These are phyloP conservation scores for Starmerella gropengiesseri DNA, from an alignment of 805 yeast genomes.

Conservation along the genomic window DNA sequence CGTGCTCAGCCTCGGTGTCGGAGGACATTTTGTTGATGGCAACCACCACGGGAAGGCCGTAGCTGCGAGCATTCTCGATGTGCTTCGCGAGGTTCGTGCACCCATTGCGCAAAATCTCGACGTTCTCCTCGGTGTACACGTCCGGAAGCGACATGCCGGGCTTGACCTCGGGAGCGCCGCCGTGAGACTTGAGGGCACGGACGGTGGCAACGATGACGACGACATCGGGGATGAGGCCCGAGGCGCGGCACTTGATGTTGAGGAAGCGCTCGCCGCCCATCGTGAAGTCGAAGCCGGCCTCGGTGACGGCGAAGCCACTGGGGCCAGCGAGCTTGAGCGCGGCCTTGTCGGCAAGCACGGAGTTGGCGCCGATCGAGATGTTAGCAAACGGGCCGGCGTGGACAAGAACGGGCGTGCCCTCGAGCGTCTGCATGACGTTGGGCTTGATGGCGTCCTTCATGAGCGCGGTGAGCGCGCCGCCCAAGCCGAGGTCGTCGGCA, in stretches of 20 bases:
- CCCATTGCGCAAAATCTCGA: constrained; percentile 66
- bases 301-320: constrained; percentile 85
- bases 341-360: constrained; percentile 84
- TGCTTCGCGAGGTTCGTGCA: constrained; percentile 85
- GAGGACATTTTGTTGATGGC: constrained; percentile 83
- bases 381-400: constrained; percentile 99
- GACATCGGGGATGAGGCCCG: constrained; percentile 78
- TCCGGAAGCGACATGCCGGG: constrained; percentile 82
- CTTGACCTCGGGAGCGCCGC: constrained; percentile 94
- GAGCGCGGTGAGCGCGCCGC: constrained; percentile 90
- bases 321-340: constrained; percentile 83
- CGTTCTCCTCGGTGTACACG: constrained; percentile 71
- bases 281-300: constrained; percentile 97
- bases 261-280: constrained; percentile 99
- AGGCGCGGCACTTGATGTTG: constrained; percentile 88
- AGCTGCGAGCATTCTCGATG: constrained; percentile 70
- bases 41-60: constrained; percentile 86
- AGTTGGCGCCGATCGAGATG: constrained; percentile 92
- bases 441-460: constrained; percentile 95
- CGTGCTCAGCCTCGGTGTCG: constrained; percentile 73
- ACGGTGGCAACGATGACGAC: constrained; percentile 93
- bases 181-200: constrained; percentile 91
- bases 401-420: constrained; percentile 94
- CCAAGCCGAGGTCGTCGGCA: constrained; percentile 88
- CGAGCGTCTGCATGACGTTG: constrained; percentile 90